Percentiles rank a stretch among this genome's conserved stretches.
Evolutionary conservation across 2,329 filamentous ascomycete species (phyloP).

Genomic region (Epichloe uncinata): DNA sequence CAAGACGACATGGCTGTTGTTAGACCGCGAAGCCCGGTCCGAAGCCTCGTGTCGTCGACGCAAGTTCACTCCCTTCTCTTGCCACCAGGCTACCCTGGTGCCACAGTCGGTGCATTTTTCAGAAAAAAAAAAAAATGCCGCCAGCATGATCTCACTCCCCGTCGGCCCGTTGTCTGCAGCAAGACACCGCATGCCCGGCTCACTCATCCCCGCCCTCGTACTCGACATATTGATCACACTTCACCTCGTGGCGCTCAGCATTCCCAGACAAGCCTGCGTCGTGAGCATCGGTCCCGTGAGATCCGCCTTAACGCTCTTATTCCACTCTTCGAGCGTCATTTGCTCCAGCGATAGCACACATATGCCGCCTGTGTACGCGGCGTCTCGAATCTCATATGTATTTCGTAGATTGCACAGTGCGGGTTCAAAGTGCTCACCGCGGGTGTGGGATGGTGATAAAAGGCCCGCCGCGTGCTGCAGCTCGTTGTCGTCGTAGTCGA

Average conservation of each 20-base stretch:
- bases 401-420: conserved; percentile 19
- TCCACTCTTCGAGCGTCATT: conserved; percentile 25
- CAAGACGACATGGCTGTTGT: conserved; percentile 44
- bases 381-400: conserved; percentile 17
- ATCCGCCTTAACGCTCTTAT: conserved; percentile 22
- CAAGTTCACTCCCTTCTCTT: conserved; percentile 30
- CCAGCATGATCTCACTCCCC: conserved; percentile 4
- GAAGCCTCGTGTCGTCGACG: conserved; percentile 47
- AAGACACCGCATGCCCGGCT: conserved; percentile 18
- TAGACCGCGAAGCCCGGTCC: conserved; percentile 43
- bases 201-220: conserved; percentile 34
- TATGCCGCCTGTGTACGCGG: conserved; percentile 22
- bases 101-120: conserved; percentile 13
- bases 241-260: conserved; percentile 13
- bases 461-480: conserved; percentile 11
- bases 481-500: no score
- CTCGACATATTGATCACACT: conserved; percentile 31
- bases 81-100: conserved; percentile 10
- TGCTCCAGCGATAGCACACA: conserved; percentile 16
- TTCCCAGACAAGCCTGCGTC: conserved; percentile 15
- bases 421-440: conserved; percentile 11
- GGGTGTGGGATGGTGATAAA: conserved; percentile 8
- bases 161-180: no score
- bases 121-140: conserved; percentile 18
- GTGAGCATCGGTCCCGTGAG: conserved; percentile 22